Percentiles rank a stretch among this genome's conserved stretches.
Evolutionary conservation across 768 basidiomycete genomes (phyloP).

Genomic region (Coprinellus micaceus): DNA sequence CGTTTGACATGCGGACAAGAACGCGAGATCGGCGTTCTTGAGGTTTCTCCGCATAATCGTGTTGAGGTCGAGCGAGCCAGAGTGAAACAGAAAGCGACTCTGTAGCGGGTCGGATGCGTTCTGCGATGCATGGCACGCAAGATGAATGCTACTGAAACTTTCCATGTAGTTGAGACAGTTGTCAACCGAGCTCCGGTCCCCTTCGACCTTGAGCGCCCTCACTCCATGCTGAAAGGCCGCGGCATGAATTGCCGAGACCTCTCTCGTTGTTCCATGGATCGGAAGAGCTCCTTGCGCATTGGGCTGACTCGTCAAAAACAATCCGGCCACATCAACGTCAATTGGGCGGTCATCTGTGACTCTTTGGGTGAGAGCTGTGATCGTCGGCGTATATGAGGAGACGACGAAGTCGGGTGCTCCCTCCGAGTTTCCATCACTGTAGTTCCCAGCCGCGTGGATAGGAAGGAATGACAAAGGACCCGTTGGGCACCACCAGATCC

Average conservation of each 20-base stretch:
- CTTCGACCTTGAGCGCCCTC: not conserved
- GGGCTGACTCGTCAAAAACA: slow-evolving; percentile 11
- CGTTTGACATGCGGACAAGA: slow-evolving; percentile 40
- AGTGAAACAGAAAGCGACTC: slow-evolving; percentile 21
- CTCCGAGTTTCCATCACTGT: slow-evolving; percentile 7
- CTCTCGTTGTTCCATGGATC: slow-evolving; percentile 8
- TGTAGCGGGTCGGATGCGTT: slow-evolving; percentile 22
- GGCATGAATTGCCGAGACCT: slow-evolving; percentile 1
- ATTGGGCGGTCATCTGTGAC: not conserved
- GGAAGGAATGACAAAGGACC: slow-evolving; percentile 31
- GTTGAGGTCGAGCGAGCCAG: slow-evolving; percentile 14
- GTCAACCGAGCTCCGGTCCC: not conserved
- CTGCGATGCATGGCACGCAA: slow-evolving; percentile 34
- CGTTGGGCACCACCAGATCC: slow-evolving; percentile 27
- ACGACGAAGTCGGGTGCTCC: slow-evolving; percentile 11
- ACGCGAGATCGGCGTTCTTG: slow-evolving; percentile 24
- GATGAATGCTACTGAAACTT: slow-evolving; percentile 20
- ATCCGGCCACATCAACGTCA: not conserved
- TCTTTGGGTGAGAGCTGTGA: slow-evolving; percentile 7
- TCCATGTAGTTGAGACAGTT: not conserved
- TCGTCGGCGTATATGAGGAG: slow-evolving; percentile 19
- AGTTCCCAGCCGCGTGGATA: slow-evolving; percentile 34
- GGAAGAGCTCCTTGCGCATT: not conserved
- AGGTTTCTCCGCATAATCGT: slow-evolving; percentile 9
- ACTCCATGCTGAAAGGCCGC: too few relatives aligned